phyloP scores from a whole-genome alignment of 805 yeast genomes.

The Candida nitratophila region DNA sequence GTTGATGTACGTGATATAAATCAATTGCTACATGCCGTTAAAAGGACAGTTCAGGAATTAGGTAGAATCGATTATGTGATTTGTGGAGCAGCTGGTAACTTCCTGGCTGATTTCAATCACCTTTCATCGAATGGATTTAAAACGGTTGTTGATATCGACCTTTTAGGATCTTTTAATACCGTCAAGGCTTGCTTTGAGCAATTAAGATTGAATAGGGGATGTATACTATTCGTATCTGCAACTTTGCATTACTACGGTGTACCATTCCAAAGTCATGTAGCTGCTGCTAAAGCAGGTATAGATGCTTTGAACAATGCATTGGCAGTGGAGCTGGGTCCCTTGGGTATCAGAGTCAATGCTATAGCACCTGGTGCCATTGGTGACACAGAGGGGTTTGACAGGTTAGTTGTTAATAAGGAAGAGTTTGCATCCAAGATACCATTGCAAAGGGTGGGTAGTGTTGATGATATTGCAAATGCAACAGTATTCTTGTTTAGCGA shows the following conservation, averaged over 20 bases:
- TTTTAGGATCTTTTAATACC: conserved; percentile 84
- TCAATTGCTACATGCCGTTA: conserved; percentile 57
- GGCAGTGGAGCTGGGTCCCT: conserved; percentile 88
- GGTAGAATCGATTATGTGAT: conserved; percentile 83
- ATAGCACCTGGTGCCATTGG: conserved; percentile 90
- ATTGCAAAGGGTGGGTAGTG: conserved; percentile 58
- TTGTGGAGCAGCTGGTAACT: conserved; percentile 97
- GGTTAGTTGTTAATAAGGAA: conserved; percentile 43
- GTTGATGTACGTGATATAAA: conserved; percentile 74
- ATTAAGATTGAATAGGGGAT: conserved; percentile 60
- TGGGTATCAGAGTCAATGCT: conserved; percentile 77
- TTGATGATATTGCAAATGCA: conserved; percentile 79
- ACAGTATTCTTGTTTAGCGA: conserved; percentile 80
- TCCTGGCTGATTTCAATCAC: conserved; percentile 70
- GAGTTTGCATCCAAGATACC: conserved; percentile 47
- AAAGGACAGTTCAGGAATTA: conserved; percentile 52
- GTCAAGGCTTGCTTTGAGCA: conserved; percentile 73
- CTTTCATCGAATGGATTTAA: conserved; percentile 83
- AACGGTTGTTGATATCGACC: conserved; percentile 79
- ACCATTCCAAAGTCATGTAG: conserved; percentile 84
- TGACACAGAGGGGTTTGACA: conserved; percentile 77
- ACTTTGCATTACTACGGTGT: conserved; percentile 86
- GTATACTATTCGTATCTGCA: conserved; percentile 74
- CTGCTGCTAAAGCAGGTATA: conserved; percentile 94
- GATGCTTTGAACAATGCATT: conserved; percentile 80